Base-by-base conservation (phyloP, 106 monocot species). In the Triglochin maritima region DNA sequence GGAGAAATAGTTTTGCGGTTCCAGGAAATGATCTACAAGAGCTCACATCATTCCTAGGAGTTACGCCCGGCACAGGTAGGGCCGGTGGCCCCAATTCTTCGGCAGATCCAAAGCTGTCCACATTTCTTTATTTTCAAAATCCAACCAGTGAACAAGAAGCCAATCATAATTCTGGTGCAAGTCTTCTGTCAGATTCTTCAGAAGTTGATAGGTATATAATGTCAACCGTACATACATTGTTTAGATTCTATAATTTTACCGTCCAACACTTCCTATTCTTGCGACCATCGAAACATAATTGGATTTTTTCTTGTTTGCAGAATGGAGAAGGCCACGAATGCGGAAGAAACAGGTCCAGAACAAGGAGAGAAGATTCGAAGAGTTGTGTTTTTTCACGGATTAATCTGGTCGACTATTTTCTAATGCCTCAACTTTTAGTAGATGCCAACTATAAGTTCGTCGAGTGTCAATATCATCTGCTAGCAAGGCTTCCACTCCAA, bases 41-140 rank as follows among this genome's bases (percentile, higher is more conserved):
- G 11, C 59, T 65, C 17, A 59, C 58, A 53, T 72, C 67, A 13
- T 81, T 63, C 41, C 13, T 44, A 50, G 76, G 71, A 71, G 74
- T 46, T 7, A 17, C 51, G 11, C 46, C 68, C 3, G 29, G 0
- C 62, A 43, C 9, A 56, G 67, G 16, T 46, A 63, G 43, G 51
- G 42, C 10, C 67, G 6, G 52, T 62, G 42, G 55, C 62, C 6
- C 63, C 15, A 74, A 78, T 65, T 45, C 70, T 68, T 62, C 68
- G 14, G 63, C 82, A 43, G 82, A 78, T 62, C 78, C 82, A 9
- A 70, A 78, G 17, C 74, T 82, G 53, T 78, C 70, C 17, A 52
- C 73, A 29, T 82, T 82, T 50, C 16, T 78, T 15, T 49, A 6
- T n/a, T 14, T 63, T 57, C 52, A 12, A n/a, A 64, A n/a, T 15